Evolutionary conservation across 2,329 filamentous ascomycete genomes (phyloP), one percentile per base, ranked within the genome.

Genomic region (Herpomyces periplanetae): DNA sequence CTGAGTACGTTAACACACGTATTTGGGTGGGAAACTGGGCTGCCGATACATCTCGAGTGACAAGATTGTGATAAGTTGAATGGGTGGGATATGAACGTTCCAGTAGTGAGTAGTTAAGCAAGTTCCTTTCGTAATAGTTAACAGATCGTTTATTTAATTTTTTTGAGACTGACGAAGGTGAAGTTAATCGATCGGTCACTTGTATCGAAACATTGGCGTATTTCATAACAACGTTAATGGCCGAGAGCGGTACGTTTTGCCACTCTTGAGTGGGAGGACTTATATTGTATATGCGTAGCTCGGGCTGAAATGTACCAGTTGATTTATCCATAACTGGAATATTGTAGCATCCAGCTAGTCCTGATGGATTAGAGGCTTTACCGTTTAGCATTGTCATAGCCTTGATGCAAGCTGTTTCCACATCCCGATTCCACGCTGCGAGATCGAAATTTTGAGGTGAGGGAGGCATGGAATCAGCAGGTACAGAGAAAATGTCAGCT

Each of bases 331-430:
- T 47, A 15, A 51, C 53, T 0, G 60, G 57, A 10, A 84, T 38
- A 34, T 80, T 84, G 42, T 75, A 80, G 47, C 68, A 84, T 18
- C 66, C 52, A 23, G 60, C 61, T 18, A 68, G 51, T 19, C 68
- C 68, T 5, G 63, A 61, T 3, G 63, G 62, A 27, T 73, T 75
- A 10, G 51, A 49, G 16, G 56, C 51, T 23, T 46, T 41, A 5
- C 38, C 39, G 7, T 43, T 41, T 18, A 69, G 43, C 11, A 38
- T 33, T 2, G 36, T 34, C 8, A 80, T 42, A 5, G 50, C 45
- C 10, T 39, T 29, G 17, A 39, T 40, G 35, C 66, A 80, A 10
- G 58, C 58, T 5, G 39, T 30, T 13, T 44, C 41, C 4, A 52
- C 61, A 16, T 43, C 33, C 3, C 30, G 27, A 24, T 58, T 41